A percentile compares a stretch with the other conserved stretches of the same genome.
Evolutionary conservation across 257 asterid species (phyloP).

Genomic region (Nicotiana benthamiana): DNA sequence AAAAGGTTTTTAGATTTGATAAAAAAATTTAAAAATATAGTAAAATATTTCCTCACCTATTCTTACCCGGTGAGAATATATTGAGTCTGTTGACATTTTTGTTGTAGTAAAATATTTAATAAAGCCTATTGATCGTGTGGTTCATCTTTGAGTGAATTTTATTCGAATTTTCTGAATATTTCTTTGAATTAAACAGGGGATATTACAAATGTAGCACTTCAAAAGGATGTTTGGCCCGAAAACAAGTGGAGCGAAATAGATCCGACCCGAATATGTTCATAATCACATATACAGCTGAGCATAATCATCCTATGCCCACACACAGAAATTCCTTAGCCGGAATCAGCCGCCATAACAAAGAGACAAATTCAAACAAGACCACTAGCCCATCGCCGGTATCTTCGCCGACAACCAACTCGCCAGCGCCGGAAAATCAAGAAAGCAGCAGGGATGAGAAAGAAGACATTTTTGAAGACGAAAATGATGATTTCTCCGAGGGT

Average conservation of each 20-base stretch:
- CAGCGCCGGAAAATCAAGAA: constrained; percentile 20
- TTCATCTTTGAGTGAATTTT: not conserved
- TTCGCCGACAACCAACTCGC: not conserved
- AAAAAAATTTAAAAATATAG: too few relatives aligned
- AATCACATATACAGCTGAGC: constrained; percentile 59
- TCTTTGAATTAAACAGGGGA: constrained; percentile 27
- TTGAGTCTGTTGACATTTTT: too few relatives aligned
- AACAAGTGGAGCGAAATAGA: constrained; percentile 57
- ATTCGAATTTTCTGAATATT: not conserved
- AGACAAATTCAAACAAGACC: constrained; percentile 21
- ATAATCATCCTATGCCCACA: constrained; percentile 46
- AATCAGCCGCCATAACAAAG: constrained; percentile 24
- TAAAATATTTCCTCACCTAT: too few relatives aligned
- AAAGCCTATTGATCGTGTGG: too few relatives aligned
- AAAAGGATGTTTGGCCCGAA: constrained; percentile 56
- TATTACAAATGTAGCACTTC: constrained; percentile 56
- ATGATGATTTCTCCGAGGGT: constrained; percentile 37
- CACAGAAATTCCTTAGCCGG: constrained; percentile 61
- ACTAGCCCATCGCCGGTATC: constrained; percentile 1
- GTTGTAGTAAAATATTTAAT: too few relatives aligned
- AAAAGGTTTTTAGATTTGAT: too few relatives aligned
- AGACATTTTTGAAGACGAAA: constrained; percentile 17
- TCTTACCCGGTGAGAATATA: too few relatives aligned
- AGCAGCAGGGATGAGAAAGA: constrained; percentile 36
- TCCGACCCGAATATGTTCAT: constrained; percentile 53